Evolutionary conservation across 2,329 filamentous ascomycete genomes (phyloP), one percentile per base, ranked within the genome.

Genomic region (Penicillium rolfsii): DNA sequence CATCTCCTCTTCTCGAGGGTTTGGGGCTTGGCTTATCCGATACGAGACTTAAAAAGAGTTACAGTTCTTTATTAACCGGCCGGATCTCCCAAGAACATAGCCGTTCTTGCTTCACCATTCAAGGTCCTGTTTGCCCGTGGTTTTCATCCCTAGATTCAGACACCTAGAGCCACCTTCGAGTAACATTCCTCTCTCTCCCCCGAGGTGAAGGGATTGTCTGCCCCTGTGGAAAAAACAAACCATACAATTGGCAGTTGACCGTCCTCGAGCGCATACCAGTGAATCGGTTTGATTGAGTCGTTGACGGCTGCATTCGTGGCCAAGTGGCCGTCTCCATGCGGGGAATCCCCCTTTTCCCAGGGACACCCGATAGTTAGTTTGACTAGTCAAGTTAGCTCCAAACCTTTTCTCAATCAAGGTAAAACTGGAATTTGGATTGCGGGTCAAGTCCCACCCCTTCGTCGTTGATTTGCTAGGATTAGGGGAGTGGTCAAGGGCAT

Each of bases 71-170:
- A 30, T 43, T 40, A 16, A 30, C 45, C 14, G 26, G 16, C 26
- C n/a, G 26, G 45, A 24, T 30, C 16, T 12, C 1, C 7, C 26
- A n/a, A 5, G 28, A 28, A 59, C 58, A 36, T n/a, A 33, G 36
- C 22, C 52, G 16, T 54, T 52, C 50, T 36, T 46, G 7, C 16
- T 22, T 22, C 11, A 30, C 46, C 33, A 55, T 54, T 49, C 30
- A 61, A 60, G 58, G 59, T 48, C 28, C 40, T 24, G 53, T 57
- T 58, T 38, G 26, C 49, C 49, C 19, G 38, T 50, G 64, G 61
- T 53, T 61, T 58, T 58, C 58, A 68, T 62, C 66, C 66, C 66
- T 68, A 26, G 63, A 65, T 68, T 55, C 46, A 30, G 43, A 33
- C 16, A 33, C 60, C 36, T 59, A 38, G 57, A 61, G 58, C 58